phyloP scores from a whole-genome alignment of 345 rosid species.

The Pugionium dolabratum region DNA sequence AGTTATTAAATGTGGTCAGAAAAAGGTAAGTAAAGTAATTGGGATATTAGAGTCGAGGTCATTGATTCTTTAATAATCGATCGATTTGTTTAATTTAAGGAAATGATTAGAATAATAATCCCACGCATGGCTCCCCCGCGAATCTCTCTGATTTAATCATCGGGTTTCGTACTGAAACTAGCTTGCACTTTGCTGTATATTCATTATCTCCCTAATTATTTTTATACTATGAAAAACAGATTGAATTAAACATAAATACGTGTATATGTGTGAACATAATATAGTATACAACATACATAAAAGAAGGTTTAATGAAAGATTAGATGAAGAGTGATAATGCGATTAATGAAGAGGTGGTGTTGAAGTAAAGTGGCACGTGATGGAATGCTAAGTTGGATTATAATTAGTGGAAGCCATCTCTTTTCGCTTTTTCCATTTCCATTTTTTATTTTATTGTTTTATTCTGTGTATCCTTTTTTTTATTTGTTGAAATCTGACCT shows the following conservation, averaged over 20 bases:
- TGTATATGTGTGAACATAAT: slow-evolving; percentile 20
- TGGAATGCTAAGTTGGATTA: slow-evolving; percentile 27
- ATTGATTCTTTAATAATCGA: slow-evolving; percentile 22
- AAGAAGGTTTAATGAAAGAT: neutral
- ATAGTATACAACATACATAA: neutral
- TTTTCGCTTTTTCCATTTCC: neutral
- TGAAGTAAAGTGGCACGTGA: slow-evolving; percentile 44
- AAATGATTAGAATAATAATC: slow-evolving; percentile 52
- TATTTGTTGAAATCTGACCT: slow-evolving; percentile 31
- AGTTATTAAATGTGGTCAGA: slow-evolving; percentile 32
- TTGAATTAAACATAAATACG: neutral
- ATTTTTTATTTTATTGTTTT: slow-evolving; percentile 8
- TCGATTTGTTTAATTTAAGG: slow-evolving; percentile 20
- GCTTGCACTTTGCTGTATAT: slow-evolving; percentile 45
- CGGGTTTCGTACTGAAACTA: slow-evolving; percentile 38
- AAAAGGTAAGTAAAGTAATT: slow-evolving; percentile 32
- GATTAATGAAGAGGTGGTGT: slow-evolving; percentile 35
- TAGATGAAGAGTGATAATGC: slow-evolving; percentile 34
- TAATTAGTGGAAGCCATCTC: slow-evolving; percentile 35
- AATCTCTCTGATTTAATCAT: slow-evolving; percentile 64
- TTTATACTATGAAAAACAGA: neutral
- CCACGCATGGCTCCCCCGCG: slow-evolving; percentile 80
- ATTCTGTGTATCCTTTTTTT: slow-evolving; percentile 10
- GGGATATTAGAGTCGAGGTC: slow-evolving; percentile 12
- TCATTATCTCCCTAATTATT: slow-evolving; percentile 19